phyloP scores from a whole-genome alignment of 495 filamentous ascomycete species.

The Stereocaulon alpinum region DNA sequence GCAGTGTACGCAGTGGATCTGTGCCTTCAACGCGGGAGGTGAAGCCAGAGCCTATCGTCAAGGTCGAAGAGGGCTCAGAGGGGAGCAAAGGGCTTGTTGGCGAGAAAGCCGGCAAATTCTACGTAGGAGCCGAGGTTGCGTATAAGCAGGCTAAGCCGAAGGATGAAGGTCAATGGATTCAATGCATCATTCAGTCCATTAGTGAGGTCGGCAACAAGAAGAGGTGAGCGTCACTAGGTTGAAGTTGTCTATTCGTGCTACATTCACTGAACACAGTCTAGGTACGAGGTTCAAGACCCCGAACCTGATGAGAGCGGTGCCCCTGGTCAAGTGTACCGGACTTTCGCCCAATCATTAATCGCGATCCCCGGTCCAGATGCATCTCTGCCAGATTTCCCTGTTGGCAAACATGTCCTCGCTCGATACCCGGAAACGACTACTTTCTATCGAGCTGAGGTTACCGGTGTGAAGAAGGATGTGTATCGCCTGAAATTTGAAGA shows the following conservation, averaged over 20 bases:
- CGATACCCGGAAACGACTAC: constrained; percentile 89
- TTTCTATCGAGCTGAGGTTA: constrained; percentile 94
- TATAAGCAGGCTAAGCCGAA: constrained; percentile 71
- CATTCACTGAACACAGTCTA: constrained; percentile 20
- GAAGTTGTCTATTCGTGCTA: constrained; percentile 1
- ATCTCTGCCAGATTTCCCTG: constrained; percentile 57
- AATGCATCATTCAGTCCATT: constrained; percentile 77
- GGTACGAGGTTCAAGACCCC: constrained; percentile 90
- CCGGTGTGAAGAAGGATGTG: constrained; percentile 55
- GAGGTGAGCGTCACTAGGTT: constrained; percentile 34
- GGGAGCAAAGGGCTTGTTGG: constrained; percentile 38
- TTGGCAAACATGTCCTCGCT: constrained; percentile 71
- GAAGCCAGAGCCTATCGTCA: constrained; percentile 37
- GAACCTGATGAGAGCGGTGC: constrained; percentile 74
- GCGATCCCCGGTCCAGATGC: constrained; percentile 58
- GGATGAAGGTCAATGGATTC: constrained; percentile 72
- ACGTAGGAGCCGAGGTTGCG: constrained; percentile 70
- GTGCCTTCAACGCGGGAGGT: constrained; percentile 39
- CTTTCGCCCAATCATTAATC: constrained; percentile 70
- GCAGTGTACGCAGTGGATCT: constrained; percentile 41
- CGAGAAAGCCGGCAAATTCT: constrained; percentile 45
- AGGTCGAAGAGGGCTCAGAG: constrained; percentile 47
- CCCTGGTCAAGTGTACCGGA: constrained; percentile 62
- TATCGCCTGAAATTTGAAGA: constrained; percentile 75
- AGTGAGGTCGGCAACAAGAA: constrained; percentile 79